phyloP scores from a whole-genome alignment of 2,329 filamentous ascomycete genomes.

The Fusarium sp. region DNA sequence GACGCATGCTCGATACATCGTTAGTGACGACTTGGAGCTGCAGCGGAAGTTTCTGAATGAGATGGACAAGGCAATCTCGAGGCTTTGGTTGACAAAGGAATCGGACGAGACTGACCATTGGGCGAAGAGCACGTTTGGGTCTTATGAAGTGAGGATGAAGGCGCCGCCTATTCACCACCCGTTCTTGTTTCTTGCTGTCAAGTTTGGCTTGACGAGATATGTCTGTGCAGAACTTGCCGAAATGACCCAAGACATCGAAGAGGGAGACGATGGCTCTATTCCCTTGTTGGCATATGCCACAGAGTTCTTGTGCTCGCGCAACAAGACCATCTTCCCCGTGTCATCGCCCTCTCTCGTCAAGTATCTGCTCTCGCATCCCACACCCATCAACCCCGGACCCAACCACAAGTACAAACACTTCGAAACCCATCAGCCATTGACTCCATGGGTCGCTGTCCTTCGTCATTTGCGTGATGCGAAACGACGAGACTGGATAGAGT shows the following conservation, averaged over 20 bases:
- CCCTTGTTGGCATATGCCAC: conserved; percentile 14
- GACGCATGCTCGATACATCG: conserved; percentile 50
- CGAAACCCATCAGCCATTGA: not conserved
- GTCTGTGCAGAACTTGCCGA: conserved; percentile 5
- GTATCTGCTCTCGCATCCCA: conserved; percentile 5
- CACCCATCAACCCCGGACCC: not conserved
- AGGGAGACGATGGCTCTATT: not conserved
- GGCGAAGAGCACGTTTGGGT: conserved; percentile 18
- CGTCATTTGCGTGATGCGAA: conserved; percentile 20
- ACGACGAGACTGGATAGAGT: conserved; percentile 10
- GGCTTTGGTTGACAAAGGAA: conserved; percentile 5
- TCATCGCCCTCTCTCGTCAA: not conserved
- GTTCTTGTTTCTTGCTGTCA: conserved; percentile 12
- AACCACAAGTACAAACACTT: conserved; percentile 21
- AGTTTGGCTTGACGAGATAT: conserved; percentile 1
- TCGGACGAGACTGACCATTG: conserved; percentile 10
- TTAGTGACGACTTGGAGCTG: conserved; percentile 15
- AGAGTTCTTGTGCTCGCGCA: conserved; percentile 19
- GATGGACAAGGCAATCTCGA: conserved; percentile 14
- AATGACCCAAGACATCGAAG: not conserved
- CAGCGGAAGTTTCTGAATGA: not conserved
- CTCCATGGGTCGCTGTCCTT: conserved; percentile 3
- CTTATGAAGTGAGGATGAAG: conserved; percentile 15
- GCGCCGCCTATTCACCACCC: conserved; percentile 1
- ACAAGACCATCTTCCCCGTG: conserved; percentile 14